Evolutionary conservation across 2,329 filamentous ascomycete genomes (phyloP), one percentile per base, ranked within the genome.

Genomic region (Arthroderma uncinatum): DNA sequence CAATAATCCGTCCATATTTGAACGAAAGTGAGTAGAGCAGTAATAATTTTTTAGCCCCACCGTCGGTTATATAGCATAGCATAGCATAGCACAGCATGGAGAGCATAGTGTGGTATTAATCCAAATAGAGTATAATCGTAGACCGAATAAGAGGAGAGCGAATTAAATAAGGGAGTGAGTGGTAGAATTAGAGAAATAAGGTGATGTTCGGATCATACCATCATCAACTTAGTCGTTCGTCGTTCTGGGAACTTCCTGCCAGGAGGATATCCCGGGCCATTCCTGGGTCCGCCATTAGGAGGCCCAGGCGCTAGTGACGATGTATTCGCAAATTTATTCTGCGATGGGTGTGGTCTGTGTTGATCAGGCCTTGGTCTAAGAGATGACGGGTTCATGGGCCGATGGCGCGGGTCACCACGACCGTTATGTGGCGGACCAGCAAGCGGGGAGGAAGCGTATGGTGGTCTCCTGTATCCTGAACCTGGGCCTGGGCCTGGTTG

Each of bases 201-300:
- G 50, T 19, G 23, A 30, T 39, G 10, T 37, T 39, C n/a, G 14
- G n/a, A 47, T 47, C 68, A 75, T 69, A 71, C 70, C 71, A 76
- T 77, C 73, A 76, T 76, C 63, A 78, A 65, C 65, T 65, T 72
- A 58, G 76, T 78, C 7, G 74, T 77, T 62, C 76, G 70, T 60
- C 76, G 70, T 65, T 78, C 75, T 0, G 76, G 76, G 65, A 76
- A 76, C 28, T 73, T 71, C 50, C 72, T 56, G 25, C 12, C 21
- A 23, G 12, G 34, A 53, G 50, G 58, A 34, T 40, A 39, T n/a
- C 58, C n/a, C 42, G 55, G 33, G 28, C 48, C 54, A 19, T 53
- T 40, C 50, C 30, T n/a, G 5, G 60, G 55, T 60, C 62, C 8
- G 61, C 62, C 40, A 28, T 65, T 64, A 33, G 61, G 62, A 14